A percentile compares a stretch with the other conserved stretches of the same genome.
phyloP scores from a whole-genome alignment of 116 monocot genomes.

The Trichopus zeylanicus region DNA sequence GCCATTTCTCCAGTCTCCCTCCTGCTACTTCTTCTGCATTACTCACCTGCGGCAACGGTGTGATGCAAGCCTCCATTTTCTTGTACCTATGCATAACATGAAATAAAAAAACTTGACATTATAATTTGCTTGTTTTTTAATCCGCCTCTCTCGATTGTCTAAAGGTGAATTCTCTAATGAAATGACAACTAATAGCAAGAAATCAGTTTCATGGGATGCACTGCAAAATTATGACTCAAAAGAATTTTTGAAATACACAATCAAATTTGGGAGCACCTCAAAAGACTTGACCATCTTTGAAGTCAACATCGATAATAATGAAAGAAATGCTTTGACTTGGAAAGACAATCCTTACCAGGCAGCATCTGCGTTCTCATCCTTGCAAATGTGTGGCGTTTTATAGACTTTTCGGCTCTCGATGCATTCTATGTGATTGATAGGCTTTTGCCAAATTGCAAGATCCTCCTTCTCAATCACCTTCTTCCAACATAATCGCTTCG shows the following conservation, averaged over 20 bases:
- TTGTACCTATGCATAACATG: constrained; percentile 21
- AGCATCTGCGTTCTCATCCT: constrained; percentile 51
- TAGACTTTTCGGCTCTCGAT: constrained; percentile 23
- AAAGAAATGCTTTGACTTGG: background rate
- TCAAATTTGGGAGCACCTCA: too few relatives aligned
- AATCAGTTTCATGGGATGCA: too few relatives aligned
- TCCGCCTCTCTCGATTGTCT: too few relatives aligned
- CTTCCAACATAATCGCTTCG: constrained; percentile 74
- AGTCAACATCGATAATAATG: background rate
- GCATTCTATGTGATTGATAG: constrained; percentile 71
- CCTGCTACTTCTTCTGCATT: constrained; percentile 24
- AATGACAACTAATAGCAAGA: too few relatives aligned
- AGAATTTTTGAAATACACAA: background rate
- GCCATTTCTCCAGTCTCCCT: constrained; percentile 27
- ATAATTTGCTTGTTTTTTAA: background rate
- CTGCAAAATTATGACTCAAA: background rate
- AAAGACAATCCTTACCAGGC: constrained; percentile 43
- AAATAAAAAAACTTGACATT: background rate
- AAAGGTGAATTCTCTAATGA: too few relatives aligned
- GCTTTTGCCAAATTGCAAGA: constrained; percentile 88
- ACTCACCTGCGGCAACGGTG: constrained; percentile 29
- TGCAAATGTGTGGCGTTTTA: constrained; percentile 62
- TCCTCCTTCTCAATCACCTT: constrained; percentile 76
- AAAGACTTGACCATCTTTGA: background rate
- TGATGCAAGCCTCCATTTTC: constrained; percentile 40